Evolutionary conservation across 805 yeast genomes (phyloP).

Genomic region (Candida quercuum): DNA sequence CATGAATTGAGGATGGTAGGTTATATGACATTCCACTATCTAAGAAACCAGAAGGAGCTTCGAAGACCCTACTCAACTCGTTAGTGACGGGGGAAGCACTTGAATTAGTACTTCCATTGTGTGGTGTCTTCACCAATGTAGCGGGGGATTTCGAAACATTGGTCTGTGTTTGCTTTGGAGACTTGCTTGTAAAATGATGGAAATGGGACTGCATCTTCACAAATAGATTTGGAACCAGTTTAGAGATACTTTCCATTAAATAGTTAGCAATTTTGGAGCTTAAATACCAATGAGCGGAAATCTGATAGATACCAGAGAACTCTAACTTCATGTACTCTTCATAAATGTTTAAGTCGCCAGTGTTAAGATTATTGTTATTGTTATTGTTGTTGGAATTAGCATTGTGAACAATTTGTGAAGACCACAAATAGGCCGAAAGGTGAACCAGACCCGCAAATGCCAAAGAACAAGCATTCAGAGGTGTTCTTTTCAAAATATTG

Average conservation of each 20-base stretch:
- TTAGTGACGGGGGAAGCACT: neutral
- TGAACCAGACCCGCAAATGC: constrained; percentile 50
- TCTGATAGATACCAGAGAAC: constrained; percentile 42
- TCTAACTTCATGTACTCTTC: constrained; percentile 45
- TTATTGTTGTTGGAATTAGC: constrained; percentile 14
- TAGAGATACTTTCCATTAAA: constrained; percentile 38
- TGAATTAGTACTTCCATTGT: neutral
- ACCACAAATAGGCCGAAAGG: constrained; percentile 49
- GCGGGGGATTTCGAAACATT: neutral
- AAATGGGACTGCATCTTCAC: constrained; percentile 30
- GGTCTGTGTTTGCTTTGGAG: neutral
- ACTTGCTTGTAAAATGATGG: constrained; percentile 11
- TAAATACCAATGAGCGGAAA: constrained; percentile 46
- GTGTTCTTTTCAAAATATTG: constrained; percentile 39
- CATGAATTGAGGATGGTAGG: constrained; percentile 5
- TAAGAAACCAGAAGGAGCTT: neutral
- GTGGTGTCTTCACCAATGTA: neutral
- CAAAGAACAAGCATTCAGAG: constrained; percentile 46
- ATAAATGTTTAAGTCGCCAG: constrained; percentile 36
- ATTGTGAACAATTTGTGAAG: constrained; percentile 31
- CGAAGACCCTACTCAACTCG: neutral
- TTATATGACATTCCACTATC: constrained; percentile 7
- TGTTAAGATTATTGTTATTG: constrained; percentile 17
- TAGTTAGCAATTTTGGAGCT: constrained; percentile 43
- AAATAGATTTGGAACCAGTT: constrained; percentile 37